Conservation (phyloP, 345 rosid species). For the Microthlaspi erraticum region DNA sequence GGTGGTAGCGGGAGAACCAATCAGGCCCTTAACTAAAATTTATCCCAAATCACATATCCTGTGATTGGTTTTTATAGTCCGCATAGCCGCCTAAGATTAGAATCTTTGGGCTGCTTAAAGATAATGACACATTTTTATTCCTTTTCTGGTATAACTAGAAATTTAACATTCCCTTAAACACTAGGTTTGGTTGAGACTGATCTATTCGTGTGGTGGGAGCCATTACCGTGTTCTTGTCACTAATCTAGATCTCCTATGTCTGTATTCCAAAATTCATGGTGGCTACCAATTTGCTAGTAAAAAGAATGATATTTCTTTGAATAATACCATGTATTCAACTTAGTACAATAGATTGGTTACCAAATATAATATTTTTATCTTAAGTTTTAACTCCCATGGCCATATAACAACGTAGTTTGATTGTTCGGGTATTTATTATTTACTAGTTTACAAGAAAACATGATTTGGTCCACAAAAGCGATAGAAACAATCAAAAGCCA, state of each 20-base stretch:
- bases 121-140: constrained; percentile 14
- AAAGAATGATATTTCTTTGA: not conserved
- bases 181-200: constrained; percentile 36
- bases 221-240: constrained; percentile 31
- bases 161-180: constrained; percentile 3
- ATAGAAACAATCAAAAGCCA: constrained; percentile 32
- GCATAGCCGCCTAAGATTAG: constrained; percentile 39
- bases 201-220: constrained; percentile 23
- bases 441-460: constrained; percentile 32
- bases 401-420: constrained; percentile 16
- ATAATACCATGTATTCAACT: not conserved
- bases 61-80: constrained; percentile 12
- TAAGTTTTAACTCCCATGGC: not conserved
- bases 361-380: not conserved
- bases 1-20: too few relatives aligned
- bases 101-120: constrained; percentile 33
- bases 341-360: not conserved
- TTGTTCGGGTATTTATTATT: constrained; percentile 2
- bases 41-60: constrained; percentile 25
- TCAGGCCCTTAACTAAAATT: constrained; percentile 38
- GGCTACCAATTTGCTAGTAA: not conserved
- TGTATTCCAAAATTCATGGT: constrained; percentile 9
- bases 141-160: constrained; percentile 31
- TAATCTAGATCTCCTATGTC: not conserved
- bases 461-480: constrained; percentile 40